Evolutionary conservation across 768 basidiomycete genomes (phyloP).

Genomic region (Hygrophoropsis aurantiaca): DNA sequence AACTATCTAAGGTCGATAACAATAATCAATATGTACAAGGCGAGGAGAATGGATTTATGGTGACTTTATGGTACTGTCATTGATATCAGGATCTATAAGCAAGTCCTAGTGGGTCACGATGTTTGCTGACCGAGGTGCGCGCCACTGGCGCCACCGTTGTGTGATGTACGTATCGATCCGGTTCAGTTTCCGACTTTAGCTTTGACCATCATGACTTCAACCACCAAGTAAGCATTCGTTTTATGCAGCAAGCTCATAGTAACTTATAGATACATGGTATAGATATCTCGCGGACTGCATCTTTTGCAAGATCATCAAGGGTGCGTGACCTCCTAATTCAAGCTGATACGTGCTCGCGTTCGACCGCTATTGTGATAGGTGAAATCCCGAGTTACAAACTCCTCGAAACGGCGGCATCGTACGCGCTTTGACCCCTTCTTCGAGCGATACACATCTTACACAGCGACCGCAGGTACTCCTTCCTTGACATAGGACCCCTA

Average conservation of each 20-base stretch:
- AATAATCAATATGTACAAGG: no score
- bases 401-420: constrained; percentile 72
- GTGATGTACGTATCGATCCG: not conserved
- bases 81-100: no score
- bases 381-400: constrained; percentile 90
- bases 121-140: no score
- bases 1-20: not conserved
- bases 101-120: no score
- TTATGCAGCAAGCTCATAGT: no score
- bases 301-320: constrained; percentile 96
- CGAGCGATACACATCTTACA: not conserved
- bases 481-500: constrained; percentile 91
- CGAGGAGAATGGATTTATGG: no score
- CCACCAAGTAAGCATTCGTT: constrained; percentile 17
- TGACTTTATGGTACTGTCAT: no score
- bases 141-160: not conserved
- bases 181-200: constrained; percentile 4
- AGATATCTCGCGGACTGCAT: constrained; percentile 69
- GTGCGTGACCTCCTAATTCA: constrained; percentile 33
- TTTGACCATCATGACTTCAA: constrained; percentile 9
- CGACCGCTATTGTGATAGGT: constrained; percentile 47
- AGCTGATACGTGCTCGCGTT: not conserved
- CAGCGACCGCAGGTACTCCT: constrained; percentile 58
- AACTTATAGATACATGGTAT: not conserved
- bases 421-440: constrained; percentile 24